A percentile compares a stretch with the other conserved stretches of the same genome.
phyloP scores from a whole-genome alignment of 257 asterid genomes.

The Solanum neorickii region DNA sequence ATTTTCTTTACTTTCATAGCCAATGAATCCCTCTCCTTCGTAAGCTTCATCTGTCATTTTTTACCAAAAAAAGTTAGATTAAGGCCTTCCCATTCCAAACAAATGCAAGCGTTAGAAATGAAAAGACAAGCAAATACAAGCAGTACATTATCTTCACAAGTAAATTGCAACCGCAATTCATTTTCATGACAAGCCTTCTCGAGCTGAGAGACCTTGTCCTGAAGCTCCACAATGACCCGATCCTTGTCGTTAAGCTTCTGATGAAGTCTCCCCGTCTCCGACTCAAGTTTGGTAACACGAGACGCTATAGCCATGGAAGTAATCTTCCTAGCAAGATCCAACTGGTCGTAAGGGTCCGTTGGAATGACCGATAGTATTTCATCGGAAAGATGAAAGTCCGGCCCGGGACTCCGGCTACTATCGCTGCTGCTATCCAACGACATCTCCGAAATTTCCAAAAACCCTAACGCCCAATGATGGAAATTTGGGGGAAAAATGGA shows the following conservation, averaged over 20 bases:
- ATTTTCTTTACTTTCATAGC: slow-evolving; percentile 59
- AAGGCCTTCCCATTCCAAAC: background rate
- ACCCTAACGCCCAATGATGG: background rate
- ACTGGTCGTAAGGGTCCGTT: slow-evolving; percentile 89
- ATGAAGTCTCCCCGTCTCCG: slow-evolving; percentile 56
- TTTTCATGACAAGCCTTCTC: slow-evolving; percentile 56
- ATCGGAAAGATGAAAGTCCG: slow-evolving; percentile 65
- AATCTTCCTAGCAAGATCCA: slow-evolving; percentile 98
- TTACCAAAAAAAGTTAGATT: background rate
- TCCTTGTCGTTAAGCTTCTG: slow-evolving; percentile 62
- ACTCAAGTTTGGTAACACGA: slow-evolving; percentile 75
- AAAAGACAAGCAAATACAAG: background rate
- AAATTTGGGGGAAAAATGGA: background rate
- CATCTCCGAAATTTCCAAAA: slow-evolving; percentile 9
- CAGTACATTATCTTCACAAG: slow-evolving; percentile 20
- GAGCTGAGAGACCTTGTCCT: slow-evolving; percentile 53
- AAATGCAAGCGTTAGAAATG: background rate
- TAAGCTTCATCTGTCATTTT: slow-evolving; percentile 53
- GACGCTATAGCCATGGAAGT: slow-evolving; percentile 98
- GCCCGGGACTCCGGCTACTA: slow-evolving; percentile 19
- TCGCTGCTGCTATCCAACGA: slow-evolving; percentile 32
- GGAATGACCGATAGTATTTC: slow-evolving; percentile 76
- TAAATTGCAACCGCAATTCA: slow-evolving; percentile 48
- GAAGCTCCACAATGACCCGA: slow-evolving; percentile 43
- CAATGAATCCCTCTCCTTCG: slow-evolving; percentile 75